Evolutionary conservation across 345 rosid genomes (phyloP), one percentile per base, ranked within the genome.

Genomic region (Pugionium cornutum): DNA sequence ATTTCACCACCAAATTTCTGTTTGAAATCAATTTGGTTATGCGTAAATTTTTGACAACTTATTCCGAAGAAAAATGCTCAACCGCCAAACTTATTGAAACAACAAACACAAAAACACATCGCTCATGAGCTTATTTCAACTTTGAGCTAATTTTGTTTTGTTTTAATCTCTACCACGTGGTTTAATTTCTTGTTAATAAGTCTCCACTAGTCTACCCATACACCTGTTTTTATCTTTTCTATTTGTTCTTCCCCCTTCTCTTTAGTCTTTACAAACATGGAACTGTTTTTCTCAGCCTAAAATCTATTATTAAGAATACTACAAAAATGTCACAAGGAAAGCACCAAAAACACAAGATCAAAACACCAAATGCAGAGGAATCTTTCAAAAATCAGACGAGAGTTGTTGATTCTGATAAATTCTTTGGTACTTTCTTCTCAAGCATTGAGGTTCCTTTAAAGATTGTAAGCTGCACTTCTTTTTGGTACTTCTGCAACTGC

Each of bases 391-490:
- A 53, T 28, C 52, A 64, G 44, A 48, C 50, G 70, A 25, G 70
- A 36, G 36, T 37, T 72, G 56, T 34, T 65, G 72, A 67, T 53
- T 79, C 82, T 32, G 62, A 67, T 45, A 33, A 39, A 61, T 1
- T 51, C 46, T 57, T 64, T 0, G 70, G 85, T 51, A 94, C 85
- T 77, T 81, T 83, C 78, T 87, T 94, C 81, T 94, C 96, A 45
- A 94, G 76, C 87, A 91, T 82, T 53, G 86, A 78, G 39, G 96
- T 94, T 58, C 97, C 97, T 62, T 83, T 83, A 57, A 91, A 95
- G 51, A 95, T 77, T 2, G 97, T 91, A 43, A 91, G 83, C 78
- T 84, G 92, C 63, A 80, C 69, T 61, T 87, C 83, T 66, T 70
- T 79, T 72, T 90, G 83, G 81, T 83, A 86, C 72, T 77, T 70